Evolutionary conservation across 2,329 filamentous ascomycete genomes (phyloP).

Genomic region (Fusarium buxicola): DNA sequence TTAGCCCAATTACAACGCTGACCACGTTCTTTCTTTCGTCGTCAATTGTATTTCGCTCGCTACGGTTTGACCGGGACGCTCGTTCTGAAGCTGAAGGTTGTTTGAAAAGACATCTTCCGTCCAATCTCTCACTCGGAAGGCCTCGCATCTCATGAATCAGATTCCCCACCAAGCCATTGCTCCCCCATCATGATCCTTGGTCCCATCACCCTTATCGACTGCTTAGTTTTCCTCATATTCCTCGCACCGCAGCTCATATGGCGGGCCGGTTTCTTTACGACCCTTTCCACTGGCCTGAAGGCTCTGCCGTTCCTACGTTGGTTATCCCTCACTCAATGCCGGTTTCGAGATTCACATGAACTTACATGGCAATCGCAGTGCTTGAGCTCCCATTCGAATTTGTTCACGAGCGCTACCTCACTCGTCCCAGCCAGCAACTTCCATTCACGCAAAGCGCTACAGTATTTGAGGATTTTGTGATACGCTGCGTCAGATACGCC

Average conservation of each 20-base stretch:
- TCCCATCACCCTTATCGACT: slow-evolving; percentile 81
- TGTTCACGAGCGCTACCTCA: slow-evolving; percentile 49
- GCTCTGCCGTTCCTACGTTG: slow-evolving; percentile 78
- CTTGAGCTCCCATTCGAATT: slow-evolving; percentile 47
- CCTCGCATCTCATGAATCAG: slow-evolving; percentile 22
- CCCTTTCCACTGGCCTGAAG: slow-evolving; percentile 67
- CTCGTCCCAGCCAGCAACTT: slow-evolving; percentile 51
- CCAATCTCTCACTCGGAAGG: background rate
- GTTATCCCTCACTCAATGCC: slow-evolving; percentile 29
- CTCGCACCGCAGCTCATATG: slow-evolving; percentile 78
- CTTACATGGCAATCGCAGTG: slow-evolving; percentile 41
- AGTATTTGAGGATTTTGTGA: slow-evolving; percentile 80
- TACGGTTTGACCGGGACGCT: background rate
- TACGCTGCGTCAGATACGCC: slow-evolving; percentile 81
- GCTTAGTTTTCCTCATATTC: slow-evolving; percentile 76
- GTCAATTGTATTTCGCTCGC: background rate
- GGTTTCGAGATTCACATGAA: slow-evolving; percentile 11
- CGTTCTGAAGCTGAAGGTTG: background rate
- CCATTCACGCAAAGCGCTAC: slow-evolving; percentile 77
- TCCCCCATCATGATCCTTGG: slow-evolving; percentile 73
- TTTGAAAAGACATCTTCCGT: background rate
- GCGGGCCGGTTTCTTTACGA: slow-evolving; percentile 71
- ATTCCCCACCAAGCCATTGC: slow-evolving; percentile 13
- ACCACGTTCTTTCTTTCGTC: background rate
- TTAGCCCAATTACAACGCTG: slow-evolving; percentile 11